These are phyloP conservation scores for Phialemoniopsis sp. DNA, from an alignment of 2,329 filamentous ascomycete species.

Conservation along the genomic window DNA sequence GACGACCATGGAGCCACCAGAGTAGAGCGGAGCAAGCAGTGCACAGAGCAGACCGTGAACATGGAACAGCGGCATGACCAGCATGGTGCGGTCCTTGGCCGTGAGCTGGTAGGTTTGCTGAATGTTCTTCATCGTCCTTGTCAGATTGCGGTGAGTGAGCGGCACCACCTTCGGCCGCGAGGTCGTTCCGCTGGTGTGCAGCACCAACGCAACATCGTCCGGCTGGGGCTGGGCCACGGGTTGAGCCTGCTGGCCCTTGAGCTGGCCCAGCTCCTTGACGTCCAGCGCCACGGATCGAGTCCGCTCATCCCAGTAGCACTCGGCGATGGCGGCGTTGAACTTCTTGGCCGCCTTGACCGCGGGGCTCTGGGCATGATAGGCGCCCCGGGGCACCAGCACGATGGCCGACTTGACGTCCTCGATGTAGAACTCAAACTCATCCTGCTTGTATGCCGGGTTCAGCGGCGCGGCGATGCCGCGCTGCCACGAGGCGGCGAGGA, in stretches of 20 bases:
- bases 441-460: slow-evolving; percentile 84
- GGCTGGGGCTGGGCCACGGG: slow-evolving; percentile 48
- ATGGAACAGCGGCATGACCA: slow-evolving; percentile 90
- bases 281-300: slow-evolving; percentile 67
- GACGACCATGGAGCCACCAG: slow-evolving; percentile 75
- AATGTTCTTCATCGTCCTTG: slow-evolving; percentile 81
- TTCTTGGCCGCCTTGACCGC: slow-evolving; percentile 74
- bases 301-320: slow-evolving; percentile 73
- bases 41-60: slow-evolving; percentile 84
- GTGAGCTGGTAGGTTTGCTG: slow-evolving; percentile 72
- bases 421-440: slow-evolving; percentile 90
- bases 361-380: slow-evolving; percentile 61
- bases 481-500: slow-evolving; percentile 83
- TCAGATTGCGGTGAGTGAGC: slow-evolving; percentile 76
- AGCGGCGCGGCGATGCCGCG: slow-evolving; percentile 80
- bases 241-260: slow-evolving; percentile 39
- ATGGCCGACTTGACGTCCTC: slow-evolving; percentile 79
- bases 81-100: slow-evolving; percentile 69
- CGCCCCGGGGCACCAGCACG: slow-evolving; percentile 70
- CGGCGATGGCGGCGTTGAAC: slow-evolving; percentile 80
- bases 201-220: slow-evolving; percentile 76
- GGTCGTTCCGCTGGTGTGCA: slow-evolving; percentile 81
- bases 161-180: slow-evolving; percentile 83
- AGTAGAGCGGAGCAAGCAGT: slow-evolving; percentile 71
- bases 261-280: slow-evolving; percentile 70